These are phyloP conservation scores for Apiospora saccharicola DNA, from an alignment of 2,329 filamentous ascomycete genomes.

Conservation along the genomic window DNA sequence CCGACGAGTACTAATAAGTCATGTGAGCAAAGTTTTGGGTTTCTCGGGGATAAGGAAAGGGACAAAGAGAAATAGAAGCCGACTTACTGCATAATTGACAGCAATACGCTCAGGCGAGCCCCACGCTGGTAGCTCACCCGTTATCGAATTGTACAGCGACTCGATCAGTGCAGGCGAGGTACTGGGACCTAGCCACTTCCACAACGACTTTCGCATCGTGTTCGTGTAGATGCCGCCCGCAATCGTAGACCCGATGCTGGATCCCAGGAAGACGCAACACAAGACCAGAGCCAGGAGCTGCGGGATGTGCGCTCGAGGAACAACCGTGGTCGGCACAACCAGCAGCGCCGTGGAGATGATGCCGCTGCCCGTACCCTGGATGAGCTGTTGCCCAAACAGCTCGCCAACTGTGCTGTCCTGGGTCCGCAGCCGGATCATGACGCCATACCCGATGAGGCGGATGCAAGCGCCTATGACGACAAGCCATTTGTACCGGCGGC, in stretches of 20 bases:
- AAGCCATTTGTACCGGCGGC: constrained; percentile 56
- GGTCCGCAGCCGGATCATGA: constrained; percentile 57
- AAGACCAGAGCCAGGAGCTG: constrained; percentile 56
- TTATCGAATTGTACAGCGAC: constrained; percentile 54
- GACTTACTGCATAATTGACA: constrained; percentile 49
- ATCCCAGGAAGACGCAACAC: constrained; percentile 50
- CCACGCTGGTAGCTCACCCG: constrained; percentile 47
- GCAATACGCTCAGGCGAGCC: constrained; percentile 49
- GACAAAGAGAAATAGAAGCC: not conserved
- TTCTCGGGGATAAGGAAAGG: too few species aligned
- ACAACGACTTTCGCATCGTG: constrained; percentile 48
- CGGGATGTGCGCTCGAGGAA: constrained; percentile 53
- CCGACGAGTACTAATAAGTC: constrained; percentile 35
- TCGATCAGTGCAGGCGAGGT: constrained; percentile 44
- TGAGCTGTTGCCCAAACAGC: constrained; percentile 54
- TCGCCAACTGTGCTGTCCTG: constrained; percentile 52
- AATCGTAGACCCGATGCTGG: constrained; percentile 48
- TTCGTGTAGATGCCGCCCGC: constrained; percentile 59
- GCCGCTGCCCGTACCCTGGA: constrained; percentile 57
- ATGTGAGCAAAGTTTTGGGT: not conserved
- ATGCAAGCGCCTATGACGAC: constrained; percentile 48
- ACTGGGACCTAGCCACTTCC: constrained; percentile 43
- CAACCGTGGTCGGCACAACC: constrained; percentile 53
- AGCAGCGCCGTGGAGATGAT: constrained; percentile 52
- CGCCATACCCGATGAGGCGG: constrained; percentile 55